Evolutionary conservation across 2,329 filamentous ascomycete genomes (phyloP), one percentile per base, ranked within the genome.

Genomic region (Pseudocercospora fuligena): DNA sequence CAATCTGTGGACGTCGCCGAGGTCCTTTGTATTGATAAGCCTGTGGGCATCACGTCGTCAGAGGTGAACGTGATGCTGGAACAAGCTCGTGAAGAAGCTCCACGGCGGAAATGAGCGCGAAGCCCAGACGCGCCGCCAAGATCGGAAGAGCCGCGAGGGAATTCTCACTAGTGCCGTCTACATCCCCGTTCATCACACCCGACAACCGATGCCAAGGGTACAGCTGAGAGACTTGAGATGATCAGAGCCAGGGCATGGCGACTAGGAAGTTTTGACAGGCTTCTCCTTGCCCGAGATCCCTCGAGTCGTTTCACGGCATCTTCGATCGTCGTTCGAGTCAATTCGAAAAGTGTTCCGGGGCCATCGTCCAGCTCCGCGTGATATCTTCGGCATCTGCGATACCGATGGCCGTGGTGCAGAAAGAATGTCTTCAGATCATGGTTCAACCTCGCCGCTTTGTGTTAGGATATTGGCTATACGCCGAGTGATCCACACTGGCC

Each of bases 401-500:
- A 51, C 40, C 19, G 59, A 36, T 29, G 21, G 27, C n/a, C 40
- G 19, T n/a, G 19, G 47, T 61, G 40, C 59, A 29, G 43, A 19
- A 51, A 3, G 21, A 31, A 43, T 19, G 29, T 19, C 33, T 14
- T 43, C 21, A 29, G 47, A 40, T 25, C 27, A 53, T 62, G 23
- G 54, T 36, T 69, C 63, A 72, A 29, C 66, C 68, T 51, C 70
- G 70, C 40, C 70, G 66, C 59, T 72, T 72, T 58, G 61, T 66
- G 29, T 36, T 46, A 12, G 63, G 46, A 63, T 70, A 72, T 12
- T 69, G 66, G 19, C 29, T 54, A 46, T 69, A 69, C 9, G 66
- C 66, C n/a, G 70, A 65, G 60, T 68, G 65, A 59, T 73, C 69
- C 33, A 73, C 63, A 61, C 79, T 77, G 36, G 80, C 80, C 64